phyloP scores from a whole-genome alignment of 2,329 filamentous ascomycete genomes.

The Karstenula rhodostoma region DNA sequence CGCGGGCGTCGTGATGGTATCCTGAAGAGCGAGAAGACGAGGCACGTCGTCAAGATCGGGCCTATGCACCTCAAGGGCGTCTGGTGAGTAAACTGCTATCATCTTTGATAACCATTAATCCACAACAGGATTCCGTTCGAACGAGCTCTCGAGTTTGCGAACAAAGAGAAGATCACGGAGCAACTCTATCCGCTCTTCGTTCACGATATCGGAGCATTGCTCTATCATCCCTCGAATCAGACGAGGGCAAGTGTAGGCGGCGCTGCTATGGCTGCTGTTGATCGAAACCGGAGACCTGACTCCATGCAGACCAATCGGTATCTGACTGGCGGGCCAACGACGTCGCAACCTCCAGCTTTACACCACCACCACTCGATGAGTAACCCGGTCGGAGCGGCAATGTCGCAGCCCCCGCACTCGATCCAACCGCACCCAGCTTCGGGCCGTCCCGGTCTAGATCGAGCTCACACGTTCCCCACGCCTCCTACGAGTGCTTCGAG shows the following conservation, averaged over 20 bases:
- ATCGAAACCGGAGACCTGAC: slow-evolving; percentile 57
- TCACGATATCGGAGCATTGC: slow-evolving; percentile 91
- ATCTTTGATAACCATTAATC: slow-evolving; percentile 18
- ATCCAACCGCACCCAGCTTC: slow-evolving; percentile 67
- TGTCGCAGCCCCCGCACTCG: slow-evolving; percentile 72
- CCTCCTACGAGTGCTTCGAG: slow-evolving; percentile 93
- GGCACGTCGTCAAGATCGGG: slow-evolving; percentile 97
- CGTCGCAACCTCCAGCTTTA: slow-evolving; percentile 71
- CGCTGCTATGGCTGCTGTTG: slow-evolving; percentile 78
- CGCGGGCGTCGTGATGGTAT: slow-evolving; percentile 94
- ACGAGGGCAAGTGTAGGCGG: slow-evolving; percentile 78
- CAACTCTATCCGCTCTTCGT: slow-evolving; percentile 94
- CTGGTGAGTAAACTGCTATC: slow-evolving; percentile 30
- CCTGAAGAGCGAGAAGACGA: slow-evolving; percentile 94
- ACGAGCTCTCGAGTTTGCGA: slow-evolving; percentile 95
- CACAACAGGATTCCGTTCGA: slow-evolving; percentile 89
- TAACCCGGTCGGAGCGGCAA: slow-evolving; percentile 64
- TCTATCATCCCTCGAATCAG: slow-evolving; percentile 93
- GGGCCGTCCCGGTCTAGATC: slow-evolving; percentile 73
- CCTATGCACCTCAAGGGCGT: slow-evolving; percentile 96
- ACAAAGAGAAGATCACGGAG: slow-evolving; percentile 99
- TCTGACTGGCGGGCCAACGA: slow-evolving; percentile 68
- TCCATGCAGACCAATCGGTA: slow-evolving; percentile 55
- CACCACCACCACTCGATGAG: slow-evolving; percentile 75
- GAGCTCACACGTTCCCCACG: slow-evolving; percentile 91